Evolutionary conservation across 2,329 filamentous ascomycete species (phyloP).

Genomic region (Hypocrella siamensis): DNA sequence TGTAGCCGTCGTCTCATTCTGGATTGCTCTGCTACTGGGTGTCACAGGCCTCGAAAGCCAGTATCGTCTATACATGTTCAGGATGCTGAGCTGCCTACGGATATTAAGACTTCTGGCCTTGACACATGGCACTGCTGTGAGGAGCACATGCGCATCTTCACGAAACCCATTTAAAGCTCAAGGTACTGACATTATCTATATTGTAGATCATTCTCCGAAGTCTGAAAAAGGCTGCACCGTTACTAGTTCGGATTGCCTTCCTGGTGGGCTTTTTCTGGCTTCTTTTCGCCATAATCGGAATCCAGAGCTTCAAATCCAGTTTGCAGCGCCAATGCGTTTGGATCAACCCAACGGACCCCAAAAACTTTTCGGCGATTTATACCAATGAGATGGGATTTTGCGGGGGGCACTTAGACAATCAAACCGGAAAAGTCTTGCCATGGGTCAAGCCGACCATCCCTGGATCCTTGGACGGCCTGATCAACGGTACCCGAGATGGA

Average conservation of each 20-base stretch:
- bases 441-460: constrained; percentile 41
- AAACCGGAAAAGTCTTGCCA: constrained; percentile 39
- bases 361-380: constrained; percentile 38
- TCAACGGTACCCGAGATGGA: constrained; percentile 31
- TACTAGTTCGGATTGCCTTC: constrained; percentile 85
- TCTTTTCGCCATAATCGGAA: constrained; percentile 87
- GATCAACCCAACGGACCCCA: constrained; percentile 47
- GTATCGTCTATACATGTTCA: constrained; percentile 74
- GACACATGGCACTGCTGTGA: constrained; percentile 81
- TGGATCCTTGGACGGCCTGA: constrained; percentile 28
- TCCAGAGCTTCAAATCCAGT: constrained; percentile 89
- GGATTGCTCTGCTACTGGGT: constrained; percentile 71
- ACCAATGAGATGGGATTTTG: constrained; percentile 62
- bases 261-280: constrained; percentile 96
- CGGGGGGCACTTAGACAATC: constrained; percentile 59
- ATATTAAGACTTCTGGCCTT: constrained; percentile 83
- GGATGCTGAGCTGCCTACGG: constrained; percentile 90
- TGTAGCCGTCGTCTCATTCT: constrained; percentile 85
- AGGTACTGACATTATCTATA: not conserved
- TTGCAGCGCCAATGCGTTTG: constrained; percentile 64
- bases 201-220: constrained; percentile 75
- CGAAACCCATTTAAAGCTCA: constrained; percentile 1
- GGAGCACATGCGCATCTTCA: constrained; percentile 10
- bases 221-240: constrained; percentile 84
- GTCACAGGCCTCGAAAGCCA: constrained; percentile 51